Evolutionary conservation across 495 filamentous ascomycete species (phyloP).

Genomic region (Friedmanniomyces endolithicus): DNA sequence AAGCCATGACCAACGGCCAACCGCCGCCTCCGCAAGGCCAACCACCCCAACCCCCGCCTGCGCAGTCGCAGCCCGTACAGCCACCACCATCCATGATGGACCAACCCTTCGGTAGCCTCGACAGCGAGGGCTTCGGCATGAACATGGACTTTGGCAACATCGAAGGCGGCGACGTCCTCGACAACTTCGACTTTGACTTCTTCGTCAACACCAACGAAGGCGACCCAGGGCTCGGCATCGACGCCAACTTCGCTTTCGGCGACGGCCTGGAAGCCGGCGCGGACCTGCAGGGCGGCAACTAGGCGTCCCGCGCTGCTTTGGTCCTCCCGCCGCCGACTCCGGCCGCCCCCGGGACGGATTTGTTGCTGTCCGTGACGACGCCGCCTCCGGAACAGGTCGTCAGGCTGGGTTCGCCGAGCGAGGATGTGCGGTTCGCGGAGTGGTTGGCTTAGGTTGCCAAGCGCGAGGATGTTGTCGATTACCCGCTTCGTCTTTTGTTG

Average conservation of each 20-base stretch:
- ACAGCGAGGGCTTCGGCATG: constrained; percentile 17
- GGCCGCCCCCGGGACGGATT: not conserved
- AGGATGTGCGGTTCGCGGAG: not conserved
- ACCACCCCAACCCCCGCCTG: constrained; percentile 17
- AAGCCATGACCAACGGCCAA: constrained; percentile 37
- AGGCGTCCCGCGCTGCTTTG: not conserved
- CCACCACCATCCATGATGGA: not conserved
- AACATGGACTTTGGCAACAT: constrained; percentile 50
- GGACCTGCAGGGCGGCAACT: not conserved
- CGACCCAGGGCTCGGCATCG: constrained; percentile 41
- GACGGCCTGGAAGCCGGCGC: not conserved
- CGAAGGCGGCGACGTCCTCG: constrained; percentile 56
- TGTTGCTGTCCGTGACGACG: not conserved
- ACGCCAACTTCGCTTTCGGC: constrained; percentile 26
- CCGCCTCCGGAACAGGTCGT: not conserved
- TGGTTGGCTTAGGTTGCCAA: not conserved
- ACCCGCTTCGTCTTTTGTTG: no score
- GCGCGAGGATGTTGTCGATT: no score
- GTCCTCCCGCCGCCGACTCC: not conserved
- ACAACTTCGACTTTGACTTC: constrained; percentile 91
- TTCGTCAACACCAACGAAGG: constrained; percentile 62
- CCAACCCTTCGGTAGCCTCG: constrained; percentile 5
- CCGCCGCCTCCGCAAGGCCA: constrained; percentile 34
- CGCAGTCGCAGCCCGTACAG: not conserved
- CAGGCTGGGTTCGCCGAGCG: not conserved